These are phyloP conservation scores for Candida saitoana DNA, from an alignment of 805 yeast species.

Conservation along the genomic window DNA sequence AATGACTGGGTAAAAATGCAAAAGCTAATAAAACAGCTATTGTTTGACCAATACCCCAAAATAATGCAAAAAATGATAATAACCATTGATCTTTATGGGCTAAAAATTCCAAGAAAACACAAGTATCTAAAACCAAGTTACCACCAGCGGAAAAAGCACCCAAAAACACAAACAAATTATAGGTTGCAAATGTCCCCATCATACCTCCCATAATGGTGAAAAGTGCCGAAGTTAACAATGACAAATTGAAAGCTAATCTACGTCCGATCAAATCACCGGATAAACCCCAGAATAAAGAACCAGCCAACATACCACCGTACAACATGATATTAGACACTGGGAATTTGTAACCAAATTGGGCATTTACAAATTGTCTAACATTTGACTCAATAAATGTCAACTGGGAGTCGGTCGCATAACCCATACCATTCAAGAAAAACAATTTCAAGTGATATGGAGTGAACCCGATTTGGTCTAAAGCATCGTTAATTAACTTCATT, in stretches of 20 bases:
- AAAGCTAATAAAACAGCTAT: conserved; percentile 51
- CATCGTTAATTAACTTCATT: conserved; percentile 46
- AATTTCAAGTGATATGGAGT: conserved; percentile 31
- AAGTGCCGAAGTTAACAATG: conserved; percentile 44
- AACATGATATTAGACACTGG: conserved; percentile 25
- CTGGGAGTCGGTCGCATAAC: conserved; percentile 34
- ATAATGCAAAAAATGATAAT: conserved; percentile 46
- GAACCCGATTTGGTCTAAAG: conserved; percentile 56
- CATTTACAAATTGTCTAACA: conserved; percentile 23
- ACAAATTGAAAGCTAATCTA: conserved; percentile 46
- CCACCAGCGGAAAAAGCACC: conserved; percentile 52
- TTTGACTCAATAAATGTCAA: conserved; percentile 20
- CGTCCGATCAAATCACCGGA: conserved; percentile 55
- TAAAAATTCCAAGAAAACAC: conserved; percentile 50
- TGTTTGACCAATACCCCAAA: conserved; percentile 65
- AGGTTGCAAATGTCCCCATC: conserved; percentile 46
- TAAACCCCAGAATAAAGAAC: conserved; percentile 56
- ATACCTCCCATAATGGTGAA: conserved; percentile 56
- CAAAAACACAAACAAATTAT: conserved; percentile 45
- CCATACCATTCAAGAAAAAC: conserved; percentile 34
- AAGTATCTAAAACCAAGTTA: conserved; percentile 51
- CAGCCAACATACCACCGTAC: conserved; percentile 44
- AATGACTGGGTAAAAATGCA: conserved; percentile 50
- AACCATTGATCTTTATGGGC: conserved; percentile 50
- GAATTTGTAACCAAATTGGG: conserved; percentile 22